Conservation (phyloP, 2,329 filamentous ascomycete species). For the Fusarium veterinarium region DNA sequence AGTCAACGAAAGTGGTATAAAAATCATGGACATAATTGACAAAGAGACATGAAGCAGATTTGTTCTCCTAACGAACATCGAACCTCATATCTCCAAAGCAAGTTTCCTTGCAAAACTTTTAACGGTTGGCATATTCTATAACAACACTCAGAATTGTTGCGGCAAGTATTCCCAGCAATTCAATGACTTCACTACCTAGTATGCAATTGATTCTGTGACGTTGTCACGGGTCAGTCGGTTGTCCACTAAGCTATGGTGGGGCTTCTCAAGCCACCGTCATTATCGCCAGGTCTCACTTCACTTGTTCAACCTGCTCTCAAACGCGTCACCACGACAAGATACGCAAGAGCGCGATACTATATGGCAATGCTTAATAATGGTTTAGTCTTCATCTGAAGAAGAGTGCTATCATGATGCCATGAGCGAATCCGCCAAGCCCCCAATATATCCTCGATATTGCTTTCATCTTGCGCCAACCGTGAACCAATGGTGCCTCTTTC, state of each 20-base stretch:
- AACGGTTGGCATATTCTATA: background rate
- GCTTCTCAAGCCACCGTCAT: constrained; percentile 5
- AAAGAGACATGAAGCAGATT: background rate
- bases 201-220: background rate
- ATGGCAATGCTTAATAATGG: constrained; percentile 22
- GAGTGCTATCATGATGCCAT: constrained; percentile 59
- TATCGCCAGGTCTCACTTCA: constrained; percentile 17
- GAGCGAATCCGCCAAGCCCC: constrained; percentile 53
- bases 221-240: background rate
- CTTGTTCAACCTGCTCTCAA: background rate
- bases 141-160: background rate
- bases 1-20: background rate
- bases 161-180: background rate
- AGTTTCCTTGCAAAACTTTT: background rate
- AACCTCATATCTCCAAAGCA: background rate
- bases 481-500: constrained; percentile 69
- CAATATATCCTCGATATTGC: constrained; percentile 71
- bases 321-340: constrained; percentile 2
- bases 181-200: background rate
- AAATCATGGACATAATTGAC: background rate
- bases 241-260: constrained; percentile 3
- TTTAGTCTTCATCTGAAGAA: background rate
- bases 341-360: background rate
- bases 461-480: constrained; percentile 72
- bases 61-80: background rate